phyloP scores from a whole-genome alignment of 1,139 yeast genomes.

The Candida sp. region DNA sequence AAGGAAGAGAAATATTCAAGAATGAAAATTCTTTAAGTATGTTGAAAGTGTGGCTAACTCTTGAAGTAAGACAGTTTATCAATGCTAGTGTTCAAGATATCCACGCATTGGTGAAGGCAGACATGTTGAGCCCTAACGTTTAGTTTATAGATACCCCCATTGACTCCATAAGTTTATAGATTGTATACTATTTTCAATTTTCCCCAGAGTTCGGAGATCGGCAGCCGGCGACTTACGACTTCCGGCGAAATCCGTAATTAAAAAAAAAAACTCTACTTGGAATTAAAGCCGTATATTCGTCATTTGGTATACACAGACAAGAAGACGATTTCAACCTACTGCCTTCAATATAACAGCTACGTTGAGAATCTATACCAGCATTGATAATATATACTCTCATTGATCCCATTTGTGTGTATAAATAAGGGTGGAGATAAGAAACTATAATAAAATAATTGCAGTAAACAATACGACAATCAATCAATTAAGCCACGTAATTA shows the following conservation, averaged over 20 bases:
- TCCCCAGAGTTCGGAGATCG: slow-evolving; percentile 1
- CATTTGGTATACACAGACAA: too few relatives aligned
- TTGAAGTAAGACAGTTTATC: slow-evolving; percentile 86
- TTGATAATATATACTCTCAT: too few relatives aligned
- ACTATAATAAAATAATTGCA: background rate
- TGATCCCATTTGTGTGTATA: too few relatives aligned
- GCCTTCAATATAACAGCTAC: too few relatives aligned
- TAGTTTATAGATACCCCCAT: slow-evolving; percentile 15
- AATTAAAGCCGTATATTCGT: too few relatives aligned
- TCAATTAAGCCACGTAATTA: background rate
- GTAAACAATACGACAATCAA: background rate
- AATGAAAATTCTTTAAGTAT: slow-evolving; percentile 66
- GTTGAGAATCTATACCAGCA: too few relatives aligned
- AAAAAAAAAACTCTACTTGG: too few relatives aligned
- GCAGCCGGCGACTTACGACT: background rate
- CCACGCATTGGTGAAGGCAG: slow-evolving; percentile 47
- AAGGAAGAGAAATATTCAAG: slow-evolving; percentile 55
- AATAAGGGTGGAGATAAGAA: background rate
- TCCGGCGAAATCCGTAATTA: background rate
- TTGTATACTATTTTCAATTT: background rate
- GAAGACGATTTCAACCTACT: too few relatives aligned
- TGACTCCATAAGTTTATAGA: background rate
- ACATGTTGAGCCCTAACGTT: slow-evolving; percentile 46
- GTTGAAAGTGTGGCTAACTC: slow-evolving; percentile 89
- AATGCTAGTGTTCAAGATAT: slow-evolving; percentile 79